These are phyloP conservation scores for Eucalyptus sp. DNA, from an alignment of 345 rosid genomes.

Conservation along the genomic window DNA sequence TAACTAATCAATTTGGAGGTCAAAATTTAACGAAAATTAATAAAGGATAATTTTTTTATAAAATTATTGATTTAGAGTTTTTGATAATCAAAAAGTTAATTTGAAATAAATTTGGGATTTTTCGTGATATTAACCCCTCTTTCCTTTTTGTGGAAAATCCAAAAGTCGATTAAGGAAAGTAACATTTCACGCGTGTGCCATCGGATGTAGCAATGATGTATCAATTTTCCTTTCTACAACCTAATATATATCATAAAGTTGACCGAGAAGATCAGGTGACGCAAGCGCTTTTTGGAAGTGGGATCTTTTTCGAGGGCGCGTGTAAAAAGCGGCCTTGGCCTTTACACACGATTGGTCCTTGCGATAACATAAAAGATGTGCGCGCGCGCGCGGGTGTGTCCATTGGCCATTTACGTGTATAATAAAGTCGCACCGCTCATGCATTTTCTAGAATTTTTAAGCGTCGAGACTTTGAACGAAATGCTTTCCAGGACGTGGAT, in stretches of 20 bases:
- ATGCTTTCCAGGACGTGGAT: not conserved
- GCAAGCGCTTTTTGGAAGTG: not conserved
- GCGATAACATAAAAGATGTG: not conserved
- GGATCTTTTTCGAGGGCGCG: not conserved
- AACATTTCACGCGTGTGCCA: not conserved
- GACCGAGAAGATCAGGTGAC: not conserved
- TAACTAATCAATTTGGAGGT: too few relatives aligned
- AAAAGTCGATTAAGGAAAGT: not conserved
- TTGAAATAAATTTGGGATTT: fast-evolving
- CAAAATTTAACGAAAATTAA: too few relatives aligned
- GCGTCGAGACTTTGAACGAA: not conserved
- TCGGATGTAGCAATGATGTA: not conserved
- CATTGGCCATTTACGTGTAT: not conserved
- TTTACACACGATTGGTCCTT: not conserved
- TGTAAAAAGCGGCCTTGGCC: not conserved
- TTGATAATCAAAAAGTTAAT: too few relatives aligned
- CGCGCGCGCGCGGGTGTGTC: not conserved
- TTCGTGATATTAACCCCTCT: too few relatives aligned
- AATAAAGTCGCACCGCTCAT: not conserved
- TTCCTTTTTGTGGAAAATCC: too few relatives aligned
- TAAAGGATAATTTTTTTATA: fast-evolving
- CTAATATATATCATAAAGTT: not conserved
- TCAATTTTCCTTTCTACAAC: not conserved
- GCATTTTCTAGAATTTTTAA: not conserved
- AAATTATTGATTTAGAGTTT: too few relatives aligned